phyloP scores from a whole-genome alignment of 768 basidiomycete species.

The Kwoniella dendrophila region DNA sequence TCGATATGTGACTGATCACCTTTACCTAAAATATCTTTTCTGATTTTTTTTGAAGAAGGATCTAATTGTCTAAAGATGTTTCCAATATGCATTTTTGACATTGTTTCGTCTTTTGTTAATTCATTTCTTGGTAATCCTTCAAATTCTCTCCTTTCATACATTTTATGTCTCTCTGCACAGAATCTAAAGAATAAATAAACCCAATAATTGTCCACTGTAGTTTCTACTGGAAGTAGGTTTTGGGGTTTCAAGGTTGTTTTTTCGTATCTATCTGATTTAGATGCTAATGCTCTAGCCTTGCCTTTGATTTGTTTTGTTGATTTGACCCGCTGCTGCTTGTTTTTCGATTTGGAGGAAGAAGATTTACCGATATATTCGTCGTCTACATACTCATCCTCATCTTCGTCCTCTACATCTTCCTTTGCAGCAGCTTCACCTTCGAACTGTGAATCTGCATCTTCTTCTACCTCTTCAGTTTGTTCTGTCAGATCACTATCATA shows the following conservation, averaged over 20 bases:
- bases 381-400: no score
- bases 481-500: no score
- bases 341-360: no score
- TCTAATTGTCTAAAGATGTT: conserved; percentile 39
- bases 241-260: conserved; percentile 25
- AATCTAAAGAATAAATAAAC: conserved; percentile 37
- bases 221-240: conserved; percentile 20
- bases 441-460: no score
- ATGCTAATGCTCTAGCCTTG: no score
- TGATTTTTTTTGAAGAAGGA: conserved; percentile 15
- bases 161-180: conserved; percentile 37
- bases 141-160: conserved; percentile 18
- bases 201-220: conserved; percentile 24
- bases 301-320: no score
- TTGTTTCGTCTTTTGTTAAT: conserved; percentile 31
- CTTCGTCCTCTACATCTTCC: no score
- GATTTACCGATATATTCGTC: no score
- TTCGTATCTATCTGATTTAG: no score
- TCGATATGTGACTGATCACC: conserved; percentile 34
- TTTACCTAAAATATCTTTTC: conserved; percentile 20
- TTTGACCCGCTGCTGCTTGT: no score
- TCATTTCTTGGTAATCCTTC: conserved; percentile 27
- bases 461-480: no score
- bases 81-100: conserved; percentile 25
- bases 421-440: no score